These are phyloP conservation scores for Xylaria sp. DNA, from an alignment of 2,329 filamentous ascomycete genomes.

Conservation along the genomic window DNA sequence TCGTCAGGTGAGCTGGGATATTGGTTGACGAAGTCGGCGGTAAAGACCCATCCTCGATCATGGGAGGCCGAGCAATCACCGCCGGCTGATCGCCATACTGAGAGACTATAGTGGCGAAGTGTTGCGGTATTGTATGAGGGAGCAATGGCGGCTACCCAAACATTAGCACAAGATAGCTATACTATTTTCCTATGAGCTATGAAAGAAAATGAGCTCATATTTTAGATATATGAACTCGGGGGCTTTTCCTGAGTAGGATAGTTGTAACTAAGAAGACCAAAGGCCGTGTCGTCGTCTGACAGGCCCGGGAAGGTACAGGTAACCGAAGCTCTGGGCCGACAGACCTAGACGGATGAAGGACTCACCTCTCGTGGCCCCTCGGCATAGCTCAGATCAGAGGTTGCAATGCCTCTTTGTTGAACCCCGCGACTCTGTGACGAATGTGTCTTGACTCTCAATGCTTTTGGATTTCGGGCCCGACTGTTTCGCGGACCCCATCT, in stretches of 20 bases:
- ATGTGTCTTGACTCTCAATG: not conserved
- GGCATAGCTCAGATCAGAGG: slow-evolving; percentile 36
- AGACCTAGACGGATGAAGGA: slow-evolving; percentile 2
- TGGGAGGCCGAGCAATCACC: slow-evolving; percentile 54
- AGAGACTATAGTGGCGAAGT: slow-evolving; percentile 69
- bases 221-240: not conserved
- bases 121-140: slow-evolving; percentile 68
- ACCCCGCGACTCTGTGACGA: not conserved
- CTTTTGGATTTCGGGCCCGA: not conserved
- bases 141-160: slow-evolving; percentile 65
- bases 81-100: slow-evolving; percentile 65
- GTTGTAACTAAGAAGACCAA: not conserved
- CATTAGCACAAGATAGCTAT: slow-evolving; percentile 6
- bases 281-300: not conserved
- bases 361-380: slow-evolving; percentile 39
- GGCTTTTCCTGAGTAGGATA: not conserved
- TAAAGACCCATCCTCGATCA: slow-evolving; percentile 25
- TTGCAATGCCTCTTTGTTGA: slow-evolving; percentile 25
- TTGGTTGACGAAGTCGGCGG: slow-evolving; percentile 37
- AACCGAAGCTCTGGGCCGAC: not conserved
- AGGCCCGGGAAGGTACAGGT: not conserved
- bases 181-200: not conserved
- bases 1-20: slow-evolving; percentile 64
- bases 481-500: not conserved
- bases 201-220: too few relatives aligned